A percentile compares a stretch with the other conserved stretches of the same genome.
These are phyloP conservation scores for Lecanosticta acicola DNA, from an alignment of 2,329 filamentous ascomycete species.

Conservation along the genomic window DNA sequence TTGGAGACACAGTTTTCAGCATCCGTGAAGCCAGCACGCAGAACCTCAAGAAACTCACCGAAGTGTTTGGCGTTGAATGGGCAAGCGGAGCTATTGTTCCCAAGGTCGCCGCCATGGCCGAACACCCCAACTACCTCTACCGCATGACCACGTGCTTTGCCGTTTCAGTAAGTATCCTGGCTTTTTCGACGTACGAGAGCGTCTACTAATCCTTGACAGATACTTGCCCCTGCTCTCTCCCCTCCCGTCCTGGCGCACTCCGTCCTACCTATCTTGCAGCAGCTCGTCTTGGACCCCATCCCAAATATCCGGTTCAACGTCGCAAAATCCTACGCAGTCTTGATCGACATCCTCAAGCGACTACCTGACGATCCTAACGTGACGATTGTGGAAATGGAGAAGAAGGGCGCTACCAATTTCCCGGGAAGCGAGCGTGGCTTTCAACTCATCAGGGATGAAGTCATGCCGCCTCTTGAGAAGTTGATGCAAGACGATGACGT, in stretches of 20 bases:
- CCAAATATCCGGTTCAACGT: slow-evolving; percentile 99
- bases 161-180: slow-evolving; percentile 68
- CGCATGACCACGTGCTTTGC: slow-evolving; percentile 99
- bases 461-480: slow-evolving; percentile 87
- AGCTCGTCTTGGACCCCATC: slow-evolving; percentile 88
- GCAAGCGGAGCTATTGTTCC: slow-evolving; percentile 94
- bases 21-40: slow-evolving; percentile 96
- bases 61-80: slow-evolving; percentile 98
- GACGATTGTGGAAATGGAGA: slow-evolving; percentile 78
- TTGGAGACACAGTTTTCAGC: slow-evolving; percentile 97
- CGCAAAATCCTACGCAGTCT: slow-evolving; percentile 88
- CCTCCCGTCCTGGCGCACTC: slow-evolving; percentile 88
- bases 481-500: slow-evolving; percentile 96
- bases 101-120: slow-evolving; percentile 97
- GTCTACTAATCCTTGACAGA: slow-evolving; percentile 51
- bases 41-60: slow-evolving; percentile 96
- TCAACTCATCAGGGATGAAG: slow-evolving; percentile 46
- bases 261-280: slow-evolving; percentile 92
- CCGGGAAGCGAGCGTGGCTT: slow-evolving; percentile 38
- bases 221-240: slow-evolving; percentile 84
- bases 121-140: slow-evolving; percentile 98
- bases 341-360: slow-evolving; percentile 87
- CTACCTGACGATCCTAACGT: slow-evolving; percentile 69
- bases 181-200: not conserved
- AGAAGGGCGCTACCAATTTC: slow-evolving; percentile 57